Percentiles rank a stretch among this genome's conserved stretches.
Conservation (phyloP, 129 eudicot genomes). For the Escallonia herrerae region DNA sequence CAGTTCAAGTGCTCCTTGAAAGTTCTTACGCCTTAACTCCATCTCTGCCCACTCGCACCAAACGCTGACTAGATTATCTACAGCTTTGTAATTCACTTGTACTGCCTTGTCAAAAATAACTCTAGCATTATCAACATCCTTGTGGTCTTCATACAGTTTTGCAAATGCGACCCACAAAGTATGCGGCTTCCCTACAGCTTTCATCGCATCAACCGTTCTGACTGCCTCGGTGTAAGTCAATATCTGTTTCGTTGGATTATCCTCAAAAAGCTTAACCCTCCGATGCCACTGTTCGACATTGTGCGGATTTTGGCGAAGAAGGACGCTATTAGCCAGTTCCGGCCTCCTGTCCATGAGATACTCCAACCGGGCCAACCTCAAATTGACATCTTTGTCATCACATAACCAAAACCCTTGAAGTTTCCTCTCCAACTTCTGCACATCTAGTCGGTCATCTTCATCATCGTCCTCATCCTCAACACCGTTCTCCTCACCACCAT, state of each 20-base stretch:
- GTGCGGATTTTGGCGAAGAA: constrained; percentile 89
- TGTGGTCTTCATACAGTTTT: constrained; percentile 70
- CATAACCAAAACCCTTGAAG: constrained; percentile 55
- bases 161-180: constrained; percentile 97
- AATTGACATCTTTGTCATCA: constrained; percentile 81
- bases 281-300: constrained; percentile 98
- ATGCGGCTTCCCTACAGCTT: constrained; percentile 96
- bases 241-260: constrained; percentile 73
- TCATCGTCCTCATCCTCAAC: constrained; percentile 35
- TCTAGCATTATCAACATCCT: constrained; percentile 75
- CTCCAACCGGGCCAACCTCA: constrained; percentile 78
- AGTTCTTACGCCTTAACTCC: constrained; percentile 76
- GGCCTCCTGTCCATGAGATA: constrained; percentile 89
- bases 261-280: constrained; percentile 82
- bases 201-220: constrained; percentile 90
- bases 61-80: constrained; percentile 85
- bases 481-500: constrained; percentile 19
- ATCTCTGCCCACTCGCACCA: constrained; percentile 99
- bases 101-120: constrained; percentile 90
- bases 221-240: constrained; percentile 89
- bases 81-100: constrained; percentile 84
- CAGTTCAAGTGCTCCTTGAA: constrained; percentile 67
- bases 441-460: constrained; percentile 58
- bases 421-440: constrained; percentile 43
- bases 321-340: constrained; percentile 81